Evolutionary conservation across 176 grass and related monocot genomes (phyloP), one percentile per base, ranked within the genome.

Genomic region (Eleusine indica): DNA sequence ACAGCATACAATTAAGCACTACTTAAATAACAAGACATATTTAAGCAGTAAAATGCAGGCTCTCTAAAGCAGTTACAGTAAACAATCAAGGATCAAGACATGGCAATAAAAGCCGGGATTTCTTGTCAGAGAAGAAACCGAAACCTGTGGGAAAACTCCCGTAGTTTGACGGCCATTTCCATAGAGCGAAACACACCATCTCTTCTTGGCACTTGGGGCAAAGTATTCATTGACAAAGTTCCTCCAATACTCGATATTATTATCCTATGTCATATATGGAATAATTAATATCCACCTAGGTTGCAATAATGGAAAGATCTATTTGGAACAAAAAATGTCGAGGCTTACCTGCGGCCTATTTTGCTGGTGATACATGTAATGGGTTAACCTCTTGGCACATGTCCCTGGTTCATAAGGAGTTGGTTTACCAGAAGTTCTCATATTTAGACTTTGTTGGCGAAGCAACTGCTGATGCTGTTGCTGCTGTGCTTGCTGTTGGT

Each of bases 331-430:
- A 64, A 3, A 87, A 82, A 86, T n/a, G 42, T 40, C n/a, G 53
- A 68, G 77, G 2, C 12, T 83, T 79, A 94, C 96, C 85, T 95
- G 85, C 47, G 96, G 96, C 85, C 96, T 91, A 74, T 92, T 94
- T 80, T 99, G 96, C 65, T 99, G 93, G 84, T 99, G 85, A 84
- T 89, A 99, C 96, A 99, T 99, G 85, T 99, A 99, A 87, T 91
- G 96, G 15, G 96, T 99, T 76, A 99, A 82, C 68, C 96, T 87
- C 80, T 89, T 91, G 64, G 96, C 93, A 54, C 96, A 99, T 54
- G 90, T 99, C 48, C 96, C 93, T 43, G 96, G 96, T 84, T 99
- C 96, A 64, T 99, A 96, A 67, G 85, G 60, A 70, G 78, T 61
- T 10, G 52, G 22, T 67, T 92, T 94, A 64, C 69, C 75, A 47